Evolutionary conservation across 192 early-diverging fungal species (phyloP).

Genomic region (Paraglomus brasilianum): DNA sequence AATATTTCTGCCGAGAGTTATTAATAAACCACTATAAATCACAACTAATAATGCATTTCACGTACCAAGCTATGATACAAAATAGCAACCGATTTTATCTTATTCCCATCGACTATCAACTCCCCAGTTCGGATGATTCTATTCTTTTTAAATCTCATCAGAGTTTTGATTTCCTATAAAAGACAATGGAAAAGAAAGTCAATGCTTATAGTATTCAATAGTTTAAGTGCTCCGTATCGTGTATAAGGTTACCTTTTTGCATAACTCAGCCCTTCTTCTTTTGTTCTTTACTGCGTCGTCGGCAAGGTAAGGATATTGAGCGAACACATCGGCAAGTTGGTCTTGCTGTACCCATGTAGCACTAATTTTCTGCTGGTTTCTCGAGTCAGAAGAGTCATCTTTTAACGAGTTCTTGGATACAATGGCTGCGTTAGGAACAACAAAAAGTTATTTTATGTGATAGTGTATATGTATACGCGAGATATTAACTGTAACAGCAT

Average conservation of each 20-base stretch:
- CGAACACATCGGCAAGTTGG: constrained; percentile 38
- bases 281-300: constrained; percentile 34
- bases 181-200: background rate
- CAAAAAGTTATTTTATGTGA: constrained; percentile 12
- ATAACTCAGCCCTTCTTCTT: constrained; percentile 2
- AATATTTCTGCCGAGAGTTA: constrained; percentile 32
- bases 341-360: constrained; percentile 51
- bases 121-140: constrained; percentile 74
- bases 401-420: constrained; percentile 27
- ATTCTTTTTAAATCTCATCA: constrained; percentile 77
- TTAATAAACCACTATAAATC: constrained; percentile 35
- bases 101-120: constrained; percentile 83
- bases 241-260: constrained; percentile 7
- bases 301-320: constrained; percentile 44
- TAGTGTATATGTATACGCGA: constrained; percentile 9
- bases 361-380: constrained; percentile 39
- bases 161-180: constrained; percentile 68
- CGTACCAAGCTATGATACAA: constrained; percentile 83
- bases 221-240: background rate
- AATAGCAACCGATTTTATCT: constrained; percentile 66
- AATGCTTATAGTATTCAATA: background rate
- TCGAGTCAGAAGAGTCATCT: constrained; percentile 12
- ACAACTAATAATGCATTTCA: constrained; percentile 36
- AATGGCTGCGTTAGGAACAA: constrained; percentile 12
- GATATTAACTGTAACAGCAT: constrained; percentile 15